phyloP scores from a whole-genome alignment of 371 early-diverging fungal genomes.

The Mucor lusitanicus region DNA sequence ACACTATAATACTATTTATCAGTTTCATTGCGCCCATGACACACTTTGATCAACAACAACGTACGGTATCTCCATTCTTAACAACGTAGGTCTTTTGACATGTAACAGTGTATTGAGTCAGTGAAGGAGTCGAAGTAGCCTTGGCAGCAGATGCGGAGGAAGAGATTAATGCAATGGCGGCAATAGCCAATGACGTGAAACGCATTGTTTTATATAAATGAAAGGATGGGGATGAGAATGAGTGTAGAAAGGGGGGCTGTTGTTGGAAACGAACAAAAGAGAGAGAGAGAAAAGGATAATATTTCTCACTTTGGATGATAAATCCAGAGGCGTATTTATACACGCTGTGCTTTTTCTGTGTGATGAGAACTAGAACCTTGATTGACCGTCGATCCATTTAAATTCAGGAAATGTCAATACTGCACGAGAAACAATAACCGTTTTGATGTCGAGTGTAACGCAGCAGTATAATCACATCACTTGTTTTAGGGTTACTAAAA shows the following conservation, averaged over 20 bases:
- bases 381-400: not conserved
- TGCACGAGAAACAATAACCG: not conserved
- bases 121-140: not conserved
- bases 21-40: not conserved
- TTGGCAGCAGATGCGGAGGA: slow-evolving; percentile 14
- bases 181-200: slow-evolving; percentile 15
- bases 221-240: not conserved
- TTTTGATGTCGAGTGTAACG: not conserved
- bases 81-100: slow-evolving; percentile 30
- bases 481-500: not conserved
- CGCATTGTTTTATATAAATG: slow-evolving; percentile 11
- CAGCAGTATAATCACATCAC: not conserved
- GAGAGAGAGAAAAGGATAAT: not conserved
- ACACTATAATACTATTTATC: slow-evolving; percentile 14
- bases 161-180: slow-evolving; percentile 7
- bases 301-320: not conserved
- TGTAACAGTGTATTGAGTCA: slow-evolving; percentile 16
- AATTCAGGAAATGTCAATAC: not conserved
- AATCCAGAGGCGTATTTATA: not conserved
- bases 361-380: not conserved
- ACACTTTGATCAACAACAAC: not conserved
- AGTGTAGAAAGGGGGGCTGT: not conserved
- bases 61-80: slow-evolving; percentile 28
- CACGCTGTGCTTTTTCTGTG: not conserved
- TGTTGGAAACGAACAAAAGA: too few species aligned